Evolutionary conservation across 2,329 filamentous ascomycete genomes (phyloP).

Genomic region (Cordyceps cateniannulata): DNA sequence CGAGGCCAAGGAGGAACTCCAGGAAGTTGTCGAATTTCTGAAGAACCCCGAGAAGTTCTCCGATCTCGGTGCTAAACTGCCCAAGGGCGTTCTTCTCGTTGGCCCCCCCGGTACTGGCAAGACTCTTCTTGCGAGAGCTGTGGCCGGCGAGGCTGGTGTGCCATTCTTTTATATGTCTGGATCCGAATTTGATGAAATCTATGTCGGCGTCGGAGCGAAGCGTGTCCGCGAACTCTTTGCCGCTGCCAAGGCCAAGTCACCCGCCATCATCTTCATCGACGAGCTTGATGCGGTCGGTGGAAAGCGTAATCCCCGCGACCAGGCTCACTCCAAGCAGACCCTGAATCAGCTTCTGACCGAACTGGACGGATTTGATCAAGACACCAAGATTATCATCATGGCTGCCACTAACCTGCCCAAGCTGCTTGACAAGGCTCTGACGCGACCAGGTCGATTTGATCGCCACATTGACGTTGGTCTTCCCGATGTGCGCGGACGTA

Average conservation of each 20-base stretch:
- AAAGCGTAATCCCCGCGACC: conserved; percentile 86
- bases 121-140: conserved; percentile 88
- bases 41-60: conserved; percentile 91
- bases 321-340: conserved; percentile 93
- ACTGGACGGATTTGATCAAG: conserved; percentile 93
- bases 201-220: conserved; percentile 94
- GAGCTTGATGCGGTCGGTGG: conserved; percentile 92
- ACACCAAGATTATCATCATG: conserved; percentile 89
- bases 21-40: conserved; percentile 94
- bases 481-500: conserved; percentile 86
- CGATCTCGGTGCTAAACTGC: conserved; percentile 89
- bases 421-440: conserved; percentile 88
- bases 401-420: conserved; percentile 95
- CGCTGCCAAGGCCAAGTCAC: conserved; percentile 76
- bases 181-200: conserved; percentile 96
- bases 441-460: conserved; percentile 90
- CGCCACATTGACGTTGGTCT: conserved; percentile 83
- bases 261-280: conserved; percentile 92
- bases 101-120: conserved; percentile 97
- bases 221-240: conserved; percentile 89
- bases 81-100: conserved; percentile 91
- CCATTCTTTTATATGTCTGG: conserved; percentile 99
- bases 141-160: conserved; percentile 93
- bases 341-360: conserved; percentile 96
- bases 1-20: conserved; percentile 95